Evolutionary conservation across 1,284 basidiomycete genomes (phyloP).

Genomic region (Irpex sp.): DNA sequence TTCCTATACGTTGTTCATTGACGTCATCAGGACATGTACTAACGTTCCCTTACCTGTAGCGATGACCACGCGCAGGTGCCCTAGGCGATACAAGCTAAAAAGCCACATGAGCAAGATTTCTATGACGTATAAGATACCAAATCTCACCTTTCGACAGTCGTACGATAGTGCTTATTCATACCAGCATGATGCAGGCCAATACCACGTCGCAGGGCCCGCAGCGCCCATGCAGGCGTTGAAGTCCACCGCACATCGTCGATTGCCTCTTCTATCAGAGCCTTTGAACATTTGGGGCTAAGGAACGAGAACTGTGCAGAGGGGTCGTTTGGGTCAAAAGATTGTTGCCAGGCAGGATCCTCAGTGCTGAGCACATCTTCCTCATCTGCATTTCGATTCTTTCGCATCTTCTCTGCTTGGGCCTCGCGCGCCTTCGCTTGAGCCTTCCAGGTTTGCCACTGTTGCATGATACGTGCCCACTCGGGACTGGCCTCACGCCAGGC

Average conservation of each 20-base stretch:
- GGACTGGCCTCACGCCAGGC: conserved; percentile 45
- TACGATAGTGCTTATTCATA: conserved; percentile 61
- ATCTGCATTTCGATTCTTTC: conserved; percentile 37
- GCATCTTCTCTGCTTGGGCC: conserved; percentile 33
- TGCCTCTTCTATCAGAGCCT: conserved; percentile 46
- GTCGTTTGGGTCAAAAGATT: conserved; percentile 53
- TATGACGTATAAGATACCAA: neutral
- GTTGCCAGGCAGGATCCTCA: conserved; percentile 39
- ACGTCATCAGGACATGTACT: neutral
- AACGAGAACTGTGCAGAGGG: conserved; percentile 61
- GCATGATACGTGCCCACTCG: conserved; percentile 49
- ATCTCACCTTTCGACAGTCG: conserved; percentile 53
- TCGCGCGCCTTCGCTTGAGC: conserved; percentile 41
- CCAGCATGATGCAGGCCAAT: conserved; percentile 70
- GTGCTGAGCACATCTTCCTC: conserved; percentile 25
- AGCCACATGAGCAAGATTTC: neutral
- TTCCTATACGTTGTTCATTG: conserved; percentile 35
- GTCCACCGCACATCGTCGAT: conserved; percentile 39
- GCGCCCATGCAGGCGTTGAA: conserved; percentile 37
- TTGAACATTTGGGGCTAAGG: conserved; percentile 36
- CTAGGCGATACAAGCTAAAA: conserved; percentile 53
- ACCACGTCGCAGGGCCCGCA: conserved; percentile 50
- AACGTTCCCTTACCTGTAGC: conserved; percentile 44
- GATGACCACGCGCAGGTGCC: conserved; percentile 61
- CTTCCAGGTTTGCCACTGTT: conserved; percentile 50